These are phyloP conservation scores for Zizania latifolia DNA, from an alignment of 176 grass and related monocot species.

Conservation along the genomic window DNA sequence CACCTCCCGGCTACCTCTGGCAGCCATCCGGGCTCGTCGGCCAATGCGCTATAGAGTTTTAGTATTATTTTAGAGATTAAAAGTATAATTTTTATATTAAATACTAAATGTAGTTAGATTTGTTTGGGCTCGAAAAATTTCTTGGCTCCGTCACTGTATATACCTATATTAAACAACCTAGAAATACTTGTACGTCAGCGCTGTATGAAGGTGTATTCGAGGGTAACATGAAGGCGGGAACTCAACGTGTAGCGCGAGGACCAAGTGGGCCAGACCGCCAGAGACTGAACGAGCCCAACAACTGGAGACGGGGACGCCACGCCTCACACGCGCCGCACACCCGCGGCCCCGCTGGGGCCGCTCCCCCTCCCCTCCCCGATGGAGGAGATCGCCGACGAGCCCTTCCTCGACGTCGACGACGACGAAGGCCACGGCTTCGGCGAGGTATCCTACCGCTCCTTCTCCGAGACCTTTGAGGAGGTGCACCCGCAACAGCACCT, in stretches of 20 bases:
- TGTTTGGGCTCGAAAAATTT: no score
- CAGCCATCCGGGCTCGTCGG: no score
- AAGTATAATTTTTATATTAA: no score
- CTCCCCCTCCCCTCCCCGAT: constrained; percentile 20
- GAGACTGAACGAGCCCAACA: neutral
- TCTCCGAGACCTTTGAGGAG: constrained; percentile 38
- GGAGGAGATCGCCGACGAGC: constrained; percentile 49
- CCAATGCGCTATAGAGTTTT: no score
- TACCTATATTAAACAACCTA: no score
- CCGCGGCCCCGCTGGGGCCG: neutral
- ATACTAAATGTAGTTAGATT: no score
- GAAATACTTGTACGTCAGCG: no score
- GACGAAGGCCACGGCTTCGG: constrained; percentile 13
- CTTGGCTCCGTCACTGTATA: no score
- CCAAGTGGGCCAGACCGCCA: neutral
- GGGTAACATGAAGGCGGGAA: neutral
- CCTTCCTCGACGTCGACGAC: constrained; percentile 57
- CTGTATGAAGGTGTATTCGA: no score
- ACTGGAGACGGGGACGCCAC: constrained; percentile 32
- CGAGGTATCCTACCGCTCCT: constrained; percentile 31
- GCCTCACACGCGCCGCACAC: constrained; percentile 16
- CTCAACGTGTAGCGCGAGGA: neutral
- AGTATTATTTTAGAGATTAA: no score
- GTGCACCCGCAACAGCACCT: neutral
- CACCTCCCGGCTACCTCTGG: no score